These are phyloP conservation scores for Neoboletus subvelutipes DNA, from an alignment of 768 basidiomycete species.

Conservation along the genomic window DNA sequence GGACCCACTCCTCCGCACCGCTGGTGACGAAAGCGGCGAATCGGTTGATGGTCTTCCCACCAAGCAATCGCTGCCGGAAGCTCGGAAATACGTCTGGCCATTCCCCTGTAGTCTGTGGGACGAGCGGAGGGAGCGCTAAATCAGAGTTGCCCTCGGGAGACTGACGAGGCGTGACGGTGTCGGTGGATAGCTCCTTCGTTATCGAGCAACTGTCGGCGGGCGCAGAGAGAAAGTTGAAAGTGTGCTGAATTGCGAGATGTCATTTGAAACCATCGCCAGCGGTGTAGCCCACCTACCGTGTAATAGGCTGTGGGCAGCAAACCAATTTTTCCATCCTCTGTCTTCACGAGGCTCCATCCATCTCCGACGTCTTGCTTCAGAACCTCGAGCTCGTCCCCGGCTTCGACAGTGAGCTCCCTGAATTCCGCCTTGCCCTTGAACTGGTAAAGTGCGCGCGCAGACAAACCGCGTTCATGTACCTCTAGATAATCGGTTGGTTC, in stretches of 20 bases:
- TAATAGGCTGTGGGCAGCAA: slow-evolving; percentile 71
- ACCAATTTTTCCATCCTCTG: slow-evolving; percentile 57
- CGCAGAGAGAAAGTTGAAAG: slow-evolving; percentile 56
- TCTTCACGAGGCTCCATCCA: slow-evolving; percentile 78
- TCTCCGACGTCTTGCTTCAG: slow-evolving; percentile 71
- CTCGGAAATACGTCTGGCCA: slow-evolving; percentile 59
- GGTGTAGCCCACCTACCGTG: slow-evolving; percentile 46
- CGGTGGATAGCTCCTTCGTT: slow-evolving; percentile 38
- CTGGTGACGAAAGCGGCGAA: slow-evolving; percentile 86
- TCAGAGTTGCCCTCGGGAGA: slow-evolving; percentile 30
- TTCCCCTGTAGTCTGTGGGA: slow-evolving; percentile 72
- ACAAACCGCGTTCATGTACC: slow-evolving; percentile 38
- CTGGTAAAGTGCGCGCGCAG: slow-evolving; percentile 68
- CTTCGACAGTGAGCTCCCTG: slow-evolving; percentile 63
- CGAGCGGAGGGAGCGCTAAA: slow-evolving; percentile 40
- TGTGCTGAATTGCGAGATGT: slow-evolving; percentile 48
- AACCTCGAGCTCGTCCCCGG: slow-evolving; percentile 70
- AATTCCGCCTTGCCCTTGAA: slow-evolving; percentile 79
- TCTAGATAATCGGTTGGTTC: slow-evolving; percentile 43
- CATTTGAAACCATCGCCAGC: background rate
- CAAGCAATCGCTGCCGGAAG: slow-evolving; percentile 68
- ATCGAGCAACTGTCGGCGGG: slow-evolving; percentile 35
- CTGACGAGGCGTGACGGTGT: slow-evolving; percentile 50
- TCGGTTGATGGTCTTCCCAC: slow-evolving; percentile 78
- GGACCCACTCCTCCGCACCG: slow-evolving; percentile 79